A percentile compares a stretch with the other conserved stretches of the same genome.
These are phyloP conservation scores for Sporormia fimetaria DNA, from an alignment of 495 filamentous ascomycete species.

Conservation along the genomic window DNA sequence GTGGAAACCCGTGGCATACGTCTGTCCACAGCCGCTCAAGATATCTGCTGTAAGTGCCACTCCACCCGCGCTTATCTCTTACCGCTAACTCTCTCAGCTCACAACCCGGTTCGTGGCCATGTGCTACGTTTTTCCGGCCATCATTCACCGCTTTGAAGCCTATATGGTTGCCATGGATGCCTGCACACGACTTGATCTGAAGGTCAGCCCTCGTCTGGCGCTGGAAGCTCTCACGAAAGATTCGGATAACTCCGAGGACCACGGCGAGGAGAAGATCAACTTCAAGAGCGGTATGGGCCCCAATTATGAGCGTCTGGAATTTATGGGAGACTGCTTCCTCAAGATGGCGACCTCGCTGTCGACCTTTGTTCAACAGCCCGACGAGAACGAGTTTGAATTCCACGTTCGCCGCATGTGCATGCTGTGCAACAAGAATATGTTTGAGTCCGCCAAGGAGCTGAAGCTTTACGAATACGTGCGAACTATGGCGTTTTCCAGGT, in stretches of 20 bases:
- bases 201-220: conserved; percentile 55
- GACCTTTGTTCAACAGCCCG: conserved; percentile 61
- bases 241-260: conserved; percentile 79
- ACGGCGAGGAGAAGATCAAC: conserved; percentile 56
- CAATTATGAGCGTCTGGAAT: conserved; percentile 93
- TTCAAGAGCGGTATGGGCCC: conserved; percentile 84
- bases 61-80: not conserved
- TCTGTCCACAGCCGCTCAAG: conserved; percentile 53
- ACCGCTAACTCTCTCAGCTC: conserved; percentile 42
- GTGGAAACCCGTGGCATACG: conserved; percentile 30
- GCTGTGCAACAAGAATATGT: conserved; percentile 85
- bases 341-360: conserved; percentile 93
- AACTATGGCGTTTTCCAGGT: conserved; percentile 68
- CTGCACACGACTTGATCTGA: conserved; percentile 46
- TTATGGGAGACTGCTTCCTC: conserved; percentile 85
- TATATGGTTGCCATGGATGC: conserved; percentile 71
- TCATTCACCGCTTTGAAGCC: conserved; percentile 71
- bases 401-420: conserved; percentile 86
- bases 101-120: conserved; percentile 51
- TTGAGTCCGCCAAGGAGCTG: conserved; percentile 56
- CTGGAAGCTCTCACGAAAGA: conserved; percentile 93
- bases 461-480: conserved; percentile 70
- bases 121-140: conserved; percentile 66
- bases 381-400: conserved; percentile 73
- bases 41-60: conserved; percentile 58